phyloP scores from a whole-genome alignment of 371 early-diverging fungal species.

The Smittium mucronatum region DNA sequence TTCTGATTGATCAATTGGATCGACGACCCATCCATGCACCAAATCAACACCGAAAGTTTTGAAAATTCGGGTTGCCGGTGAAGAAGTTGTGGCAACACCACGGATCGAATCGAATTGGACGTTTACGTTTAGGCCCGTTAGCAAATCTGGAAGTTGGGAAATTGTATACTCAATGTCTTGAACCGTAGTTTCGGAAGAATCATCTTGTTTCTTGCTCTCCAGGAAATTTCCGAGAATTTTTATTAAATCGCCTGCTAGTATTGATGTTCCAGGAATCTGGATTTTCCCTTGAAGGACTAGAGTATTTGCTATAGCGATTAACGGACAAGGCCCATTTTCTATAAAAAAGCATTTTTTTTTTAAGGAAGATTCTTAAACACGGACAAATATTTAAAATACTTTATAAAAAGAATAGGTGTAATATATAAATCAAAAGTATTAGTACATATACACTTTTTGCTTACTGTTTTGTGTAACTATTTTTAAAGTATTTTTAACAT shows the following conservation, averaged over 20 bases:
- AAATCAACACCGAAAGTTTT: slow-evolving; percentile 62
- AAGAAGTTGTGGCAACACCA: slow-evolving; percentile 57
- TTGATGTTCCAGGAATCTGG: slow-evolving; percentile 35
- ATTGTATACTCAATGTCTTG: slow-evolving; percentile 20
- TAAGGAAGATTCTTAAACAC: too few species aligned
- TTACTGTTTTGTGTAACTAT: too few species aligned
- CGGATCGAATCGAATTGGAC: slow-evolving; percentile 58
- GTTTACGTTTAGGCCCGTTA: slow-evolving; percentile 65
- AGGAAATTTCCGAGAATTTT: slow-evolving; percentile 60
- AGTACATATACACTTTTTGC: too few species aligned
- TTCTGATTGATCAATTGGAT: slow-evolving; percentile 49
- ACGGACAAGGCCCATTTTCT: slow-evolving; percentile 85
- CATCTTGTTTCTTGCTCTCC: neutral
- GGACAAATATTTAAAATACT: too few species aligned
- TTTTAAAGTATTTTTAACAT: too few species aligned
- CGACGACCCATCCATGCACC: slow-evolving; percentile 84
- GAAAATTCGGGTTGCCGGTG: slow-evolving; percentile 61
- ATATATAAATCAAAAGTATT: too few species aligned
- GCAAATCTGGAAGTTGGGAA: slow-evolving; percentile 37
- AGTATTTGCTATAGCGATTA: slow-evolving; percentile 73
- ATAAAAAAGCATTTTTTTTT: slow-evolving; percentile 24
- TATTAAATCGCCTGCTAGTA: slow-evolving; percentile 56
- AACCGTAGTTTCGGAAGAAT: neutral
- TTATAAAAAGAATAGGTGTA: too few species aligned
- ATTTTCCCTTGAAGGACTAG: slow-evolving; percentile 64